Conservation (phyloP, 352 stramenopile genomes). For the Phytophthora sansomeana region DNA sequence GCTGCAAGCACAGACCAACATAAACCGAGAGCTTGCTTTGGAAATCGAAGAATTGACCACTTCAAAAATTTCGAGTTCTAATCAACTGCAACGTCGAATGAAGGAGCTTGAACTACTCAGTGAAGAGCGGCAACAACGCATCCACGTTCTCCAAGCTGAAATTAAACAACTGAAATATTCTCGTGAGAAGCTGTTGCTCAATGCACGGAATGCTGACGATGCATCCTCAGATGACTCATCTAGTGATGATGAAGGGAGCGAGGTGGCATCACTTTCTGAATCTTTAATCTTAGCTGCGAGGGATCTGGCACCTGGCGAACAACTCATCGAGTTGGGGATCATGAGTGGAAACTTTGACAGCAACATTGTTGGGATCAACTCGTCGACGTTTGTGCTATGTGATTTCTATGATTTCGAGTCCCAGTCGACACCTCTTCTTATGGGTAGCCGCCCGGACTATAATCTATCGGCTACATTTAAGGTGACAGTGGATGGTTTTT, state of each 20-base stretch:
- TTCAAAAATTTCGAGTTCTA: slow-evolving; percentile 73
- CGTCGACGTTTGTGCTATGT: slow-evolving; percentile 92
- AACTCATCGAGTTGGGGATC: slow-evolving; percentile 93
- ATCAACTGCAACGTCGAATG: slow-evolving; percentile 79
- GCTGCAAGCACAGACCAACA: slow-evolving; percentile 94
- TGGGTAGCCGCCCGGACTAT: slow-evolving; percentile 85
- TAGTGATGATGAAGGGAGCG: slow-evolving; percentile 53
- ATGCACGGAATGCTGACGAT: slow-evolving; percentile 30
- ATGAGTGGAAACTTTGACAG: slow-evolving; percentile 77
- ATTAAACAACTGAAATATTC: slow-evolving; percentile 88
- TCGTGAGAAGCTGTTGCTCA: slow-evolving; percentile 56
- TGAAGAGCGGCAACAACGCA: slow-evolving; percentile 83
- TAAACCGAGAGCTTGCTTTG: slow-evolving; percentile 92
- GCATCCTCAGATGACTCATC: slow-evolving; percentile 33
- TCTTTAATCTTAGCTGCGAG: slow-evolving; percentile 70
- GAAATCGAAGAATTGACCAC: slow-evolving; percentile 91
- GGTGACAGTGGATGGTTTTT: slow-evolving; percentile 93
- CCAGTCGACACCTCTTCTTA: slow-evolving; percentile 89
- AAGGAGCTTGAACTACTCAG: slow-evolving; percentile 88
- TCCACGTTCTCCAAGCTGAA: slow-evolving; percentile 89
- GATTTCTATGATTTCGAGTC: slow-evolving; percentile 97
- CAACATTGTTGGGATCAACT: slow-evolving; percentile 65
- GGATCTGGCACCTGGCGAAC: slow-evolving; percentile 84
- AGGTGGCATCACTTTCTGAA: slow-evolving; percentile 69
- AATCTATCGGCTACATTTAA: slow-evolving; percentile 94